Evolutionary conservation across 768 basidiomycete species (phyloP), one percentile per base, ranked within the genome.

Genomic region (Hydnum rufescens): DNA sequence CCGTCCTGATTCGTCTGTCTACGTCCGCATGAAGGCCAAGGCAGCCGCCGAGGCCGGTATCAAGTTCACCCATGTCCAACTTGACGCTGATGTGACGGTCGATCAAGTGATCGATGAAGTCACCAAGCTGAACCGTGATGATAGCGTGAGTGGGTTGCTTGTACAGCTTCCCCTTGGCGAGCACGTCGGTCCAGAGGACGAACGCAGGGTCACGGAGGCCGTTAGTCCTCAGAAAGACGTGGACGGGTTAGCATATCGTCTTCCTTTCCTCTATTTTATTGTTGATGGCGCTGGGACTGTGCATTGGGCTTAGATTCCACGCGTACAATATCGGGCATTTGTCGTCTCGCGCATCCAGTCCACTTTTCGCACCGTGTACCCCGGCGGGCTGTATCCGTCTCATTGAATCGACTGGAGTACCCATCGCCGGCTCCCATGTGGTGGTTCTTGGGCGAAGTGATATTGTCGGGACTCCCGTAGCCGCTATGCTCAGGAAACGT

Each of bases 251-350:
- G 73, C n/a, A 34, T 16, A 42, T 32, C 31, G 39, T 49, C 51
- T 54, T 3, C 29, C 26, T 53, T 23, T 52, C n/a, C 23, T 25
- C 32, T 30, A 18, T 16, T 34, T n/a, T 22, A 19, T 19, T 5
- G 8, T n/a, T 25, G 13, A 18, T n/a, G 6, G 42, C 4, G 5
- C 23, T 47, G 8, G 44, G 13, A 8, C 26, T 28, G 13, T 26
- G 26, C 44, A 13, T 6, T 44, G n/a, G 3, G 39, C 32, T 32
- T 50, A 90, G 93, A 26, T 99, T 99, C 72, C 89, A 96, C 68
- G 89, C 93, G 3, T 92, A 93, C 67, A 99, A 97, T 66, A 95
- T 97, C 56, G 93, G 95, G 16, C 83, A 89, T 59, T 74, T 99
- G 43, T 80, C 85, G 44, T 95, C 90, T 43, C 79, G 90, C 58